A percentile compares a stretch with the other conserved stretches of the same genome.
These are phyloP conservation scores for Pyrenophora seminiperda DNA, from an alignment of 2,329 filamentous ascomycete genomes.

Conservation along the genomic window DNA sequence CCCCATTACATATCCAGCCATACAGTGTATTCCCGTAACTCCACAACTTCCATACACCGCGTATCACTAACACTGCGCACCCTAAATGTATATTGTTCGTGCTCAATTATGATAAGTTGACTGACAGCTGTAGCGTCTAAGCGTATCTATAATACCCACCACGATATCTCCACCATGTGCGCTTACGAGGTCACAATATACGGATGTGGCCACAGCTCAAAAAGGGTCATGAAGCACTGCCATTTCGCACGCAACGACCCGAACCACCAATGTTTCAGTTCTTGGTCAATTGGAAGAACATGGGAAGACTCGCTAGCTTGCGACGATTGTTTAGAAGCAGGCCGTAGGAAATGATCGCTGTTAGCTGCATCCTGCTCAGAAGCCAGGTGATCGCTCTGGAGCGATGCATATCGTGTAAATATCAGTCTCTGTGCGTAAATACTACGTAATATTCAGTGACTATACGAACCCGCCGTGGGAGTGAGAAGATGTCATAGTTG, in stretches of 20 bases:
- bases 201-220: constrained; percentile 65
- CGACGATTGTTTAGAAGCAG: constrained; percentile 12
- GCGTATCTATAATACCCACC: neutral
- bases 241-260: constrained; percentile 76
- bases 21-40: neutral
- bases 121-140: constrained; percentile 4
- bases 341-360: too few species aligned
- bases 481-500: too few species aligned
- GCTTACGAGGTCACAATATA: constrained; percentile 72
- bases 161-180: constrained; percentile 59
- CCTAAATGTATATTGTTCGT: neutral
- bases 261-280: constrained; percentile 69
- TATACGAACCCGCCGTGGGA: neutral
- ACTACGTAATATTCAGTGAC: neutral
- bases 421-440: too few species aligned
- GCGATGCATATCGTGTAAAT: too few species aligned
- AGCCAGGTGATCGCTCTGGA: too few species aligned
- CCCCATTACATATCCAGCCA: neutral
- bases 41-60: neutral
- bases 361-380: too few species aligned
- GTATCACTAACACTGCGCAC: neutral
- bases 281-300: constrained; percentile 66
- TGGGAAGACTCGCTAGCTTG: constrained; percentile 54
- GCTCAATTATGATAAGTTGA: neutral
- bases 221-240: constrained; percentile 70